Base-by-base conservation (phyloP, 1,284 basidiomycete species). In the Trametes pubescens region DNA sequence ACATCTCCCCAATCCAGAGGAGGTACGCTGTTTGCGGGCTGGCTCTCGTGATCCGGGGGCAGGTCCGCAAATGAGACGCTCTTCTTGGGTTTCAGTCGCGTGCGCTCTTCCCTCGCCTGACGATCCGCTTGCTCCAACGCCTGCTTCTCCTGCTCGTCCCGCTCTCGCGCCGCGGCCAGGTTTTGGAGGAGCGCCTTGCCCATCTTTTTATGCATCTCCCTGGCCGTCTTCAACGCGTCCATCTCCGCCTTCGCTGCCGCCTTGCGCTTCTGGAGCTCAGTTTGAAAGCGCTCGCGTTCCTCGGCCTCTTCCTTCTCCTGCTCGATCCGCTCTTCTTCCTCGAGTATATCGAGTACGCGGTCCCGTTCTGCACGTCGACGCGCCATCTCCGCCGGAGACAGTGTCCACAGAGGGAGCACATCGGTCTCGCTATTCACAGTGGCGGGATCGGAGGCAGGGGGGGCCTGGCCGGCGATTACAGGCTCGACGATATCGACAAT, bases 401-500 rank as follows among this genome's bases (percentile, higher is more conserved):
- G 76, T n/a, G 78, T 73, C 54, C 80, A 76, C 21, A 86, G 69
- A 0, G 84, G 82, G 29, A 85, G 72, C 16, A 86, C 73, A 48
- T 80, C 79, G 22, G 81, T 76, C 43, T 86, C 80, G 10, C 40
- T 43, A n/a, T 67, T 62, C 10, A 65, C 51, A 11, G 71, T 32
- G 4, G 63, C 62, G 7, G 65, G 54, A 1, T 14, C 29, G 13
- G 54, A 14, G 9, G 57, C 2, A 8, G 49, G 40, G 13, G 53
- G 21, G 9, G 11, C 29, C 29, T 74, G 70, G 9, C 62, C 44
- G 10, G 70, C 72, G 16, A 78, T 61, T 5, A 82, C 69, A 52
- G 85, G 85, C 70, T 93, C 92, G n/a, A 82, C 83, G 61, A 93
- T 89, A 38, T 93, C 91, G 67, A 93, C 79, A 64, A 93, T 88